Conservation (phyloP, 108 stramenopile genomes). For the Seminavis robusta region DNA sequence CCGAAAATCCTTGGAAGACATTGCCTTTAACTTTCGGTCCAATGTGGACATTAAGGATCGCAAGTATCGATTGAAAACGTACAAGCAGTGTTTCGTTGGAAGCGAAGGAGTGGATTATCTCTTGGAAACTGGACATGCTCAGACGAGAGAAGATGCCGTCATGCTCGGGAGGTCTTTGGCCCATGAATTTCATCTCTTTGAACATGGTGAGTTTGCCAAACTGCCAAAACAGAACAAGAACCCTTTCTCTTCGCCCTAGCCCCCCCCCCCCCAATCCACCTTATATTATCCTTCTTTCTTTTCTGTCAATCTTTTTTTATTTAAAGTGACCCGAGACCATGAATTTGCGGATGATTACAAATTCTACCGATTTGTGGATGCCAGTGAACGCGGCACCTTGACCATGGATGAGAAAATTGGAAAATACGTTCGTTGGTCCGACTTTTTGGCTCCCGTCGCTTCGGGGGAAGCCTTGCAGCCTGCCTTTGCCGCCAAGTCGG, state of each 20-base stretch:
- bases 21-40: constrained; percentile 23
- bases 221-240: too few species aligned
- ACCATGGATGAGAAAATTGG: constrained; percentile 37
- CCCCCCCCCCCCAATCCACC: too few species aligned
- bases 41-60: constrained; percentile 35
- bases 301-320: too few species aligned
- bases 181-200: constrained; percentile 7
- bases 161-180: constrained; percentile 29
- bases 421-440: constrained; percentile 37
- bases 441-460: constrained; percentile 35
- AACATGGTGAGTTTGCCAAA: too few species aligned
- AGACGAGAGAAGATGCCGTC: constrained; percentile 51
- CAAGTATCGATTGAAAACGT: constrained; percentile 37
- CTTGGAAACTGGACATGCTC: constrained; percentile 31
- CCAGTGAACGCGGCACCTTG: constrained; percentile 36
- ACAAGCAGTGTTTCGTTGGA: constrained; percentile 57
- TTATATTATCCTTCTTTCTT: too few species aligned
- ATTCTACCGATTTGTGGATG: constrained; percentile 56
- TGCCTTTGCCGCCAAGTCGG: constrained; percentile 29
- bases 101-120: constrained; percentile 63
- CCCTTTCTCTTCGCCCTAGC: too few species aligned
- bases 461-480: constrained; percentile 24
- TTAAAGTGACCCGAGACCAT: constrained; percentile 52
- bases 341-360: constrained; percentile 52
- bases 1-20: constrained; percentile 19